phyloP scores from a whole-genome alignment of 768 basidiomycete genomes.

The Lactarius tabidus region DNA sequence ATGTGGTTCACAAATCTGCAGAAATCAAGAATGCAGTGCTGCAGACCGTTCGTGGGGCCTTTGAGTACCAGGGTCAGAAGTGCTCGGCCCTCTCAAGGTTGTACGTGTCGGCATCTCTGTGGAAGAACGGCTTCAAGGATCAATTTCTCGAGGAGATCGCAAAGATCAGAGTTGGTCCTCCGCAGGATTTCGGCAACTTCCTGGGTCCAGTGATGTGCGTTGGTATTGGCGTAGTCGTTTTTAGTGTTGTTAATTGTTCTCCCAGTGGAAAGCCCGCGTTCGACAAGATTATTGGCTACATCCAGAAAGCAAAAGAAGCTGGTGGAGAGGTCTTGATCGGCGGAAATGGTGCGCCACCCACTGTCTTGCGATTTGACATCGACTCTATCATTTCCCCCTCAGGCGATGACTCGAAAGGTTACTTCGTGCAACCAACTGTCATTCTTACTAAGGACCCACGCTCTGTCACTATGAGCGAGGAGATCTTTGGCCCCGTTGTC shows the following conservation, averaged over 20 bases:
- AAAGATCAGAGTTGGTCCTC: conserved; percentile 82
- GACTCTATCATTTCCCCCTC: neutral
- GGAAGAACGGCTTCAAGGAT: conserved; percentile 85
- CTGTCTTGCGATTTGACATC: neutral
- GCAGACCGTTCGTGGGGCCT: conserved; percentile 83
- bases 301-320: conserved; percentile 79
- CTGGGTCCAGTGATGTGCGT: conserved; percentile 93
- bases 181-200: conserved; percentile 76
- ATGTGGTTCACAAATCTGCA: conserved; percentile 83
- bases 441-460: conserved; percentile 90
- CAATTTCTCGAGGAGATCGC: conserved; percentile 66
- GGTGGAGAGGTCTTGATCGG: conserved; percentile 91
- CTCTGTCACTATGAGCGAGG: conserved; percentile 85
- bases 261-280: conserved; percentile 78
- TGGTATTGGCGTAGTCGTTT: conserved; percentile 22
- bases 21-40: conserved; percentile 86
- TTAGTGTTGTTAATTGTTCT: neutral
- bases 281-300: conserved; percentile 79
- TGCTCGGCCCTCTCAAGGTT: conserved; percentile 91
- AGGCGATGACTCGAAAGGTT: conserved; percentile 90
- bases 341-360: conserved; percentile 56
- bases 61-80: conserved; percentile 98
- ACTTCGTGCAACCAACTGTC: conserved; percentile 91
- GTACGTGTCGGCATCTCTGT: conserved; percentile 85
- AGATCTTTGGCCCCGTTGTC: conserved; percentile 95